Conservation (phyloP, 2,329 filamentous ascomycete species). For the Penicillium sp. region DNA sequence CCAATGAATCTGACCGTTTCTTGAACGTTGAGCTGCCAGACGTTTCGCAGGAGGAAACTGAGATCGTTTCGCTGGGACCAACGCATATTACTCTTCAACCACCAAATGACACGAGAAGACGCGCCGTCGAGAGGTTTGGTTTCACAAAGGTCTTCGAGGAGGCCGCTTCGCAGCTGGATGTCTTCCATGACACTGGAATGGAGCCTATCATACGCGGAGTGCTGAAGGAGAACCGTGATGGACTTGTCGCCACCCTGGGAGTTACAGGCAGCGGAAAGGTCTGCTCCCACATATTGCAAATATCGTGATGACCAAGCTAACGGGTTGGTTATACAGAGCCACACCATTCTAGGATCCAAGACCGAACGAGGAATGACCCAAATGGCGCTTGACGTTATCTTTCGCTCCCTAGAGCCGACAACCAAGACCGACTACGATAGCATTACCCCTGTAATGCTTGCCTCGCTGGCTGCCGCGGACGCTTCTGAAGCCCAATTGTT, state of each 20-base stretch:
- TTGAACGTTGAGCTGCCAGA: conserved; percentile 68
- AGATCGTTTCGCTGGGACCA: conserved; percentile 36
- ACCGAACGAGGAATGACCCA: conserved; percentile 87
- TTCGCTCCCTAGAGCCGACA: conserved; percentile 71
- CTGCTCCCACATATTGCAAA: not conserved
- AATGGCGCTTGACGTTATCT: conserved; percentile 84
- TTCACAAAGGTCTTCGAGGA: conserved; percentile 95
- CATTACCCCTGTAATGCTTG: conserved; percentile 60
- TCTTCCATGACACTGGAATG: conserved; percentile 79
- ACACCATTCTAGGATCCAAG: conserved; percentile 89
- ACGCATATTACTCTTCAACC: conserved; percentile 76
- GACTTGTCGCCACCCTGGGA: conserved; percentile 83
- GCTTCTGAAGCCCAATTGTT: conserved; percentile 75
- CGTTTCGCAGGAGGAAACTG: conserved; percentile 29
- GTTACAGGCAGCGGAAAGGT: conserved; percentile 98
- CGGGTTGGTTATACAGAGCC: conserved; percentile 59
- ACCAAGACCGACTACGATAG: conserved; percentile 60
- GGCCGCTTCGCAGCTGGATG: conserved; percentile 74
- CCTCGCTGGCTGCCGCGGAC: conserved; percentile 74
- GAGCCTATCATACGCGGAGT: conserved; percentile 76
- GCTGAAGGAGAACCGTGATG: conserved; percentile 79
- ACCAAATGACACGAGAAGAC: conserved; percentile 75
- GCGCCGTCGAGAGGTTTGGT: conserved; percentile 87
- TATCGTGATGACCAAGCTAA: conserved; percentile 7
- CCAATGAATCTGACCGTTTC: conserved; percentile 60